Evolutionary conservation across 75 land plant species (phyloP), one percentile per base, ranked within the genome.

Genomic region (Picea sitchensis): DNA sequence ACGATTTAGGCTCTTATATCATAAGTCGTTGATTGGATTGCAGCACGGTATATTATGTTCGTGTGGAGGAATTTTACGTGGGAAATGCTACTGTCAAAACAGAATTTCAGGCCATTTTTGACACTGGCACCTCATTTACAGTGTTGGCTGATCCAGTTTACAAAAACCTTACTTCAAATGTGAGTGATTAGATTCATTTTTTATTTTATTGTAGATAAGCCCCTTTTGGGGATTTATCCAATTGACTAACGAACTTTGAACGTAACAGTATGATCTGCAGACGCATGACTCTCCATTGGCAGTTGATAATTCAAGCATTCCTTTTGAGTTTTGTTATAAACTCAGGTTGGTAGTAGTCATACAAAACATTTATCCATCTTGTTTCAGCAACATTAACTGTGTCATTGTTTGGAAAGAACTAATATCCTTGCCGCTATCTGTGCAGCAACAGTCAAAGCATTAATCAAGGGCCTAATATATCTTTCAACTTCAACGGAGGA

Each of bases 51-150:
- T n/a, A n/a, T n/a, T n/a, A n/a, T n/a, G n/a, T n/a, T n/a, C n/a
- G n/a, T n/a, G n/a, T n/a, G n/a, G n/a, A n/a, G n/a, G n/a, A n/a
- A n/a, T n/a, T n/a, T n/a, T n/a, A n/a, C n/a, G n/a, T n/a, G n/a
- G n/a, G n/a, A n/a, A n/a, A 41, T 5, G 44, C 44, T 41, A 20
- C 17, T 69, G 18, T 69, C 47, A 17, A 14, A 38, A 38, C 62
- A 4, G 65, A 64, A 34, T 84, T 87, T 30, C 23, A 77, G 65
- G 91, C 93, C 63, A 82, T 96, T 68, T 80, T 96, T 87, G 98
- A 96, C 79, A 86, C 94, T 36, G 98, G 98, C n/a, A 96, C 98
- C 58, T 89, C 96, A 15, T 94, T 88, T 80, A 92, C 99, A 58
- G 89, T 85, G 59, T 76, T 96, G 73, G 79, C 89, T 58, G 86